phyloP scores from a whole-genome alignment of 1,284 basidiomycete genomes.

The Ustilago vetiveriae region DNA sequence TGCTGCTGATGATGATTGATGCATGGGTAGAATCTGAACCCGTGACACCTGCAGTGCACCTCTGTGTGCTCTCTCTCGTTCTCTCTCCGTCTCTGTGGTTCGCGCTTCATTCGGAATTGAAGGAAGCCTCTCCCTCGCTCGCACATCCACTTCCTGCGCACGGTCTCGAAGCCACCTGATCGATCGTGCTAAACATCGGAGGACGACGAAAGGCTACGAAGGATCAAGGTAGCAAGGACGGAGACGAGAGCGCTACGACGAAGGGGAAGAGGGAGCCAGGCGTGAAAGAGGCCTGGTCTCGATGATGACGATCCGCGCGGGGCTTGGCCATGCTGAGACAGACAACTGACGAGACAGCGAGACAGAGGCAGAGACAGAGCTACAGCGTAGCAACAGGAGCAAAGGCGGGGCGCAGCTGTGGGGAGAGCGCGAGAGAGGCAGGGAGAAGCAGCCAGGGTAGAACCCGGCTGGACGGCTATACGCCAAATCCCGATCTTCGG shows the following conservation, averaged over 20 bases:
- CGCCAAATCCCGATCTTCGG: neutral
- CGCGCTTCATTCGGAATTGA: too few relatives aligned
- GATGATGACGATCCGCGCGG: constrained; percentile 10
- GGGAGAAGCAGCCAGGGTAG: neutral
- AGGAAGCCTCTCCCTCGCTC: too few relatives aligned
- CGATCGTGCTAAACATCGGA: too few relatives aligned
- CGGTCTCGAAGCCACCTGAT: too few relatives aligned
- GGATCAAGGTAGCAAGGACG: neutral
- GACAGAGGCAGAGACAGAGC: neutral
- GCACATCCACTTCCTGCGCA: too few relatives aligned
- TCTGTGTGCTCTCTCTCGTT: too few relatives aligned
- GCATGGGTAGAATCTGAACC: neutral
- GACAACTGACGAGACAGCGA: neutral
- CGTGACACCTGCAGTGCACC: neutral
- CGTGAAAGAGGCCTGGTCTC: constrained; percentile 5
- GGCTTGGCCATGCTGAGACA: constrained; percentile 3
- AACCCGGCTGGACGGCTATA: neutral
- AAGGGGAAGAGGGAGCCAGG: neutral
- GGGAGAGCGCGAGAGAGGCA: too few relatives aligned
- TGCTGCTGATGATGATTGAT: neutral
- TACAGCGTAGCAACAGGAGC: neutral
- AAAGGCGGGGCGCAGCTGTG: too few relatives aligned
- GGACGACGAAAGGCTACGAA: too few relatives aligned
- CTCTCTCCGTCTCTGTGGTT: too few relatives aligned
- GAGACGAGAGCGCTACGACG: neutral